Evolutionary conservation across 345 rosid genomes (phyloP), one percentile per base, ranked within the genome.

Genomic region (Rubroshorea leprosula): DNA sequence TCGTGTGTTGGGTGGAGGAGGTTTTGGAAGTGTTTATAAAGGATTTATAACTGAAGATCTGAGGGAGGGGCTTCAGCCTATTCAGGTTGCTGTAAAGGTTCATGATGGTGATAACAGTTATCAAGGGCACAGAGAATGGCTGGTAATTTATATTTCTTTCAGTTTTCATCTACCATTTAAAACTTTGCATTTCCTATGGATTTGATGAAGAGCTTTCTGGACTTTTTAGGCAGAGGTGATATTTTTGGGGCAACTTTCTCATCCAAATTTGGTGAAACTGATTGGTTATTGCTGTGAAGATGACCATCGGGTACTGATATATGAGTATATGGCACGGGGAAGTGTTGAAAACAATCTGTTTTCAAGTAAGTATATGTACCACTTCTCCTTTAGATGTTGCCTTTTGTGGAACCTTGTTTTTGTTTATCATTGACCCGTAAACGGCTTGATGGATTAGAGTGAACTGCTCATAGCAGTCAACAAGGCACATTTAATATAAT

Each of bases 51-150:
- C 74, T 15, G 83, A 86, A 44, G 86, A 84, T 71, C 64, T 72
- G 8, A 74, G 89, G 60, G 80, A 84, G 60, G 87, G 79, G 31
- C 74, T 84, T 65, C 74, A 75, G 62, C 74, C 91, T 24, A 67
- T 85, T 63, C 84, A 81, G 41, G 97, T 93, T 4, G 99, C 99
- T 61, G 99, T 84, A 22, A 93, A 89, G 74, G 99, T 93, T 69
- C 99, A 93, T 51, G 99, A 84, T 29, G 97, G 99, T 3, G 83
- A 84, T 55, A 86, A 93, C 60, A 93, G 99, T 69, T 75, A 31
- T 62, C 99, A 93, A 52, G 99, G 99, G 50, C 99, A 93, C 67
- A 76, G 94, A 49, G 99, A 93, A 79, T 93, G 99, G 99, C 96
- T 93, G 86, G 99, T 93, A 79, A 63, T 53, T 63, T 58, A 26